Evolutionary conservation across 2,329 filamentous ascomycete species (phyloP).

Genomic region (Fusarium duplospermum): DNA sequence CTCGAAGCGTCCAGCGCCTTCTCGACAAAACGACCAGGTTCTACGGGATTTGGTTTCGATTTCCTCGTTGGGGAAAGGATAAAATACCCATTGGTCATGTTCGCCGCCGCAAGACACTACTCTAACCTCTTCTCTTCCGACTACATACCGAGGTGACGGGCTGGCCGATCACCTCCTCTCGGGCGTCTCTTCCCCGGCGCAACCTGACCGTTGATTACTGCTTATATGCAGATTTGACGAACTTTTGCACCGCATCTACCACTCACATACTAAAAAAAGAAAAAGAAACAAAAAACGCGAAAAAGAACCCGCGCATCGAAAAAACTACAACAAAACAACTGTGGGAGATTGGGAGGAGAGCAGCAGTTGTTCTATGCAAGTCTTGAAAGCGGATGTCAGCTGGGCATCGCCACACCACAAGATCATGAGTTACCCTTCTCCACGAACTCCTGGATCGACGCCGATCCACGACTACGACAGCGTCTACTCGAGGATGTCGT

Average conservation of each 20-base stretch:
- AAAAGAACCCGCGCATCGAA: constrained; percentile 8
- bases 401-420: constrained; percentile 51
- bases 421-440: constrained; percentile 55
- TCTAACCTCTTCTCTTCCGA: constrained; percentile 68
- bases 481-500: constrained; percentile 62
- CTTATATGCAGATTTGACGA: constrained; percentile 40
- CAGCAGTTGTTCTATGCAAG: constrained; percentile 32
- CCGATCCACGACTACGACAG: constrained; percentile 62
- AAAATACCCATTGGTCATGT: constrained; percentile 61
- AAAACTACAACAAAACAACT: constrained; percentile 24
- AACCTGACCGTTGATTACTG: constrained; percentile 38
- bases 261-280: constrained; percentile 33
- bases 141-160: constrained; percentile 72
- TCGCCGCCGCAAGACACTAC: constrained; percentile 65
- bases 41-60: constrained; percentile 46
- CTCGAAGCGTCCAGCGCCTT: constrained; percentile 46
- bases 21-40: constrained; percentile 44
- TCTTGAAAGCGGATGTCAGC: constrained; percentile 45
- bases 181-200: constrained; percentile 52
- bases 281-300: constrained; percentile 50
- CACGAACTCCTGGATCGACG: constrained; percentile 58
- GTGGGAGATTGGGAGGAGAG: constrained; percentile 45
- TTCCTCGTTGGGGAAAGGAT: constrained; percentile 50
- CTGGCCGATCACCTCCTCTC: constrained; percentile 59
- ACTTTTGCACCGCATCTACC: constrained; percentile 12